phyloP scores from a whole-genome alignment of 2,329 filamentous ascomycete species.

The Cordyceps fumosorosea region DNA sequence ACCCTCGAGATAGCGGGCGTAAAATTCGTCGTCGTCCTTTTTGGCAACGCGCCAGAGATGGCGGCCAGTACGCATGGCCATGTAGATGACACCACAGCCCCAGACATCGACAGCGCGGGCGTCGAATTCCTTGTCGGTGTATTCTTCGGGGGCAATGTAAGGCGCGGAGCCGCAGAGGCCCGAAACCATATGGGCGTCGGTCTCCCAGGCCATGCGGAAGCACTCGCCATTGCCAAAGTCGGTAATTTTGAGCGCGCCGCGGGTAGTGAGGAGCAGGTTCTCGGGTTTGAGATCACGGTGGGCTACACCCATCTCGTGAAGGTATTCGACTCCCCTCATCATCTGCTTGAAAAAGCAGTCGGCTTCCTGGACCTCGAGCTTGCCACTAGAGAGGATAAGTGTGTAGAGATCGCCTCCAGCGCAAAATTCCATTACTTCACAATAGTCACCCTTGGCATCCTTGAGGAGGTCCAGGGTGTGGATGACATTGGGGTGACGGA shows the following conservation, averaged over 20 bases:
- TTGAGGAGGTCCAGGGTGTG: conserved; percentile 93
- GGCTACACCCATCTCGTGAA: conserved; percentile 98
- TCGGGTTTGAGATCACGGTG: conserved; percentile 96
- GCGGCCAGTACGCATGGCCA: conserved; percentile 96
- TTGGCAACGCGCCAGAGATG: conserved; percentile 97
- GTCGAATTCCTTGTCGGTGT: conserved; percentile 91
- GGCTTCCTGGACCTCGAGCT: conserved; percentile 85
- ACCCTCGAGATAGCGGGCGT: conserved; percentile 86
- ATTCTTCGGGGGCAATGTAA: conserved; percentile 96
- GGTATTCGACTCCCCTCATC: conserved; percentile 98
- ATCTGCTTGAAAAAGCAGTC: conserved; percentile 99
- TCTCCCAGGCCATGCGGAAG: conserved; percentile 99
- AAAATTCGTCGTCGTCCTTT: conserved; percentile 96
- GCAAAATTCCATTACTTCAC: conserved; percentile 99
- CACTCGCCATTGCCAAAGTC: conserved; percentile 99
- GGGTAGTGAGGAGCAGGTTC: conserved; percentile 87
- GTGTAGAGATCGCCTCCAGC: conserved; percentile 95
- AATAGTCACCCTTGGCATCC: conserved; percentile 95
- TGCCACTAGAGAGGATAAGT: conserved; percentile 81
- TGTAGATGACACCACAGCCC: conserved; percentile 98
- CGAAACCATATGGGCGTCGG: conserved; percentile 95
- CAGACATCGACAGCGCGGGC: conserved; percentile 96
- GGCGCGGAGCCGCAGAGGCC: conserved; percentile 94
- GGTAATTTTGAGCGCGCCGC: conserved; percentile 91
- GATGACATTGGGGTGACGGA: conserved; percentile 96